These are phyloP conservation scores for Calamus simplicifolius DNA, from an alignment of 176 grass and related monocot genomes.

Conservation along the genomic window DNA sequence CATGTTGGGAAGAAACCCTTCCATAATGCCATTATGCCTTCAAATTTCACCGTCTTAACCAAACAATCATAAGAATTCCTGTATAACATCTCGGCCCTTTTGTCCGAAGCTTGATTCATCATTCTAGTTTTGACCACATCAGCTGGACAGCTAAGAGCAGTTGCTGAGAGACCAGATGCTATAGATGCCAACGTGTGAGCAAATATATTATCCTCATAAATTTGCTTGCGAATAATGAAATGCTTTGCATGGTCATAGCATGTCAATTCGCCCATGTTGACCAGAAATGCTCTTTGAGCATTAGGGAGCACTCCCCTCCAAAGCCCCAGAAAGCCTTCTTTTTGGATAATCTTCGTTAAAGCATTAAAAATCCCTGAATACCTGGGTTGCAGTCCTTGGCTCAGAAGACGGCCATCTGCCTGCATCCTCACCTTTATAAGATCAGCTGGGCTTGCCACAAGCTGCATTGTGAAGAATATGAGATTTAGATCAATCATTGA, in stretches of 20 bases:
- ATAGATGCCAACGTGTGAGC: constrained; percentile 69
- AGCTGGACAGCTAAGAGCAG: constrained; percentile 63
- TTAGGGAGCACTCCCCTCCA: constrained; percentile 71
- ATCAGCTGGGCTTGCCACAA: constrained; percentile 70
- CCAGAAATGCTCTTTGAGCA: constrained; percentile 74
- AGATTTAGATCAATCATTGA: too few species aligned
- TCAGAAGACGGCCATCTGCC: constrained; percentile 47
- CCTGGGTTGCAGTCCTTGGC: constrained; percentile 38
- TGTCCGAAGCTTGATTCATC: constrained; percentile 58
- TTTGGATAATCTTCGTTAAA: constrained; percentile 45
- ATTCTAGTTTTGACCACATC: constrained; percentile 91
- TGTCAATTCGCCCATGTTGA: constrained; percentile 82
- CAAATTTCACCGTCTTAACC: constrained; percentile 50
- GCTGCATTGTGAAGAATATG: constrained; percentile 31
- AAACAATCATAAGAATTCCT: constrained; percentile 83
- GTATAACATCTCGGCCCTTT: constrained; percentile 28
- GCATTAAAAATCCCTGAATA: constrained; percentile 50
- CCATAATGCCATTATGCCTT: constrained; percentile 56
- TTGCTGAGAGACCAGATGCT: constrained; percentile 48
- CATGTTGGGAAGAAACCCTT: constrained; percentile 85
- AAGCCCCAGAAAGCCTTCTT: constrained; percentile 49
- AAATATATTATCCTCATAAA: constrained; percentile 55
- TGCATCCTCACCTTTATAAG: constrained; percentile 92
- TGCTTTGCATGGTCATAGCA: constrained; percentile 80
- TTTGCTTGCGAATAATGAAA: constrained; percentile 47